Percentiles rank a stretch among this genome's conserved stretches.
Evolutionary conservation across 2,329 filamentous ascomycete species (phyloP).

Genomic region (Neodidymelliopsis sp.): DNA sequence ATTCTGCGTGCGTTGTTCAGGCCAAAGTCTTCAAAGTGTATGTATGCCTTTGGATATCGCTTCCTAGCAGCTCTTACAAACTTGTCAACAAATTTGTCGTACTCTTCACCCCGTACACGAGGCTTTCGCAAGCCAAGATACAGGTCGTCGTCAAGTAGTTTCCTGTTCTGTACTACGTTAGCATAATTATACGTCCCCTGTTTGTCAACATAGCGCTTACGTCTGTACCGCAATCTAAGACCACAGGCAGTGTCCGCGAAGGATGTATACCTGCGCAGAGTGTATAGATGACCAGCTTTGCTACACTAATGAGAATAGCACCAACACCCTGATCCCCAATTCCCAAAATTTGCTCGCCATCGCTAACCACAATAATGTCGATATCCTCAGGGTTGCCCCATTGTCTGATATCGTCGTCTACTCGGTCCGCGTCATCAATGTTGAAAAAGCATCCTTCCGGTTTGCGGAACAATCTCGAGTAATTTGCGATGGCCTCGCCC

Average conservation of each 20-base stretch:
- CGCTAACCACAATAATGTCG: slow-evolving; percentile 87
- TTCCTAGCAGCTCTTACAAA: slow-evolving; percentile 75
- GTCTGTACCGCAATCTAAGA: slow-evolving; percentile 86
- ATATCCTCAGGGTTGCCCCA: slow-evolving; percentile 77
- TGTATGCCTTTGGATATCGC: slow-evolving; percentile 79
- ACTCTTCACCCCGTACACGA: slow-evolving; percentile 73
- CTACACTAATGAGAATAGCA: slow-evolving; percentile 82
- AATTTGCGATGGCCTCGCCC: slow-evolving; percentile 86
- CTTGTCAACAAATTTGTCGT: slow-evolving; percentile 77
- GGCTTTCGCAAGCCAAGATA: slow-evolving; percentile 78
- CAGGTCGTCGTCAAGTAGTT: slow-evolving; percentile 75
- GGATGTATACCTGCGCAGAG: slow-evolving; percentile 88
- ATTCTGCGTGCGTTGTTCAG: slow-evolving; percentile 77
- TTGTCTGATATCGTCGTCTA: slow-evolving; percentile 71
- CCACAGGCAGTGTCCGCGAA: slow-evolving; percentile 77
- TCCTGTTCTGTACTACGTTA: slow-evolving; percentile 63
- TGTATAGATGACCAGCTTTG: slow-evolving; percentile 83
- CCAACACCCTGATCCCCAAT: slow-evolving; percentile 91
- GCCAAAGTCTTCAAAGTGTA: slow-evolving; percentile 92
- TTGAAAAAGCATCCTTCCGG: slow-evolving; percentile 85
- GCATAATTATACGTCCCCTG: background rate
- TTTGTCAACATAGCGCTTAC: too few species aligned
- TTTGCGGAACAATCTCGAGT: slow-evolving; percentile 76
- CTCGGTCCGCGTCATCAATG: slow-evolving; percentile 70
- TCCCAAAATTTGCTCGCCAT: slow-evolving; percentile 77